Percentiles rank a stretch among this genome's conserved stretches.
phyloP scores from a whole-genome alignment of 73 alveolate genomes.

The Effrenium voratum region DNA sequence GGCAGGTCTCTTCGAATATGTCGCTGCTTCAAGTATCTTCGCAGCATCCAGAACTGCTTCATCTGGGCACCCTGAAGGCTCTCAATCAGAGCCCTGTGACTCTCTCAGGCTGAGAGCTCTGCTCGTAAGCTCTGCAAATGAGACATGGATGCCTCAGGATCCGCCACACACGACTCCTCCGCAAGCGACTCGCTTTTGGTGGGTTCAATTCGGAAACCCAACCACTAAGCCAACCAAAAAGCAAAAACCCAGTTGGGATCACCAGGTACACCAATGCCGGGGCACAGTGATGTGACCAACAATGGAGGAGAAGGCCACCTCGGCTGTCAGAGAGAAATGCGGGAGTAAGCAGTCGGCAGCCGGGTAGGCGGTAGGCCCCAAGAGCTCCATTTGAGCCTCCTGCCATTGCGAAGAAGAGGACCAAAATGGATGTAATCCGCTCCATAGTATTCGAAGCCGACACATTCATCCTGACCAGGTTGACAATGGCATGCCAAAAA shows the following conservation, averaged over 20 bases:
- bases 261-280: too few relatives aligned
- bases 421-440: conserved; percentile 61
- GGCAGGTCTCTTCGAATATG: conserved; percentile 76
- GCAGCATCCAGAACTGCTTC: conserved; percentile 93
- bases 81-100: neutral
- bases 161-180: neutral
- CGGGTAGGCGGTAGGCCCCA: neutral
- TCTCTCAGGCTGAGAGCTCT: neutral
- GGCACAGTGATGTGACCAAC: conserved; percentile 82
- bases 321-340: neutral
- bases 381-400: neutral
- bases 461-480: conserved; percentile 59
- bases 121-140: conserved; percentile 83
- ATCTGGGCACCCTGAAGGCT: conserved; percentile 81
- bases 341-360: neutral
- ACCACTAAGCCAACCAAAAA: too few relatives aligned
- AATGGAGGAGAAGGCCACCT: conserved; percentile 90
- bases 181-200: too few relatives aligned
- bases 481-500: neutral
- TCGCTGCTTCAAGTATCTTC: conserved; percentile 83
- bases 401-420: conserved; percentile 79
- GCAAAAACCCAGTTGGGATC: too few relatives aligned
- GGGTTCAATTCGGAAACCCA: too few relatives aligned
- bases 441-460: conserved; percentile 65
- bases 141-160: conserved; percentile 65